Evolutionary conservation across 2,329 filamentous ascomycete species (phyloP).

Genomic region (Cercospora sojina): DNA sequence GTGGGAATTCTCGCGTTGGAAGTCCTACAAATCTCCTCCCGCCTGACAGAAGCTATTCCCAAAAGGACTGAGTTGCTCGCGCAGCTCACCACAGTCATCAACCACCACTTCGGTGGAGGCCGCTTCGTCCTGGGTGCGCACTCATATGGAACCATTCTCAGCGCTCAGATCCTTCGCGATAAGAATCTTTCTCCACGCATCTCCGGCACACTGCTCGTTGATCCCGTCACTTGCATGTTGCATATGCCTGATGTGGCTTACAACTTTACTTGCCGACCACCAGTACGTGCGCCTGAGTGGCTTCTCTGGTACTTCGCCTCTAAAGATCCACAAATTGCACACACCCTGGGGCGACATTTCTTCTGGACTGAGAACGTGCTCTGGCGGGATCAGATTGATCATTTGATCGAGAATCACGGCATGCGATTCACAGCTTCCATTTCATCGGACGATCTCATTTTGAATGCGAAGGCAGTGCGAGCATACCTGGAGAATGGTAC

Average conservation of each 20-base stretch:
- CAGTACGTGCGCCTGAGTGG: constrained; percentile 63
- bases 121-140: constrained; percentile 62
- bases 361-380: constrained; percentile 71
- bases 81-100: constrained; percentile 59
- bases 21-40: constrained; percentile 64
- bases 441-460: constrained; percentile 62
- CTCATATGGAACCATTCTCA: constrained; percentile 62
- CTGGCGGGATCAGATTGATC: constrained; percentile 65
- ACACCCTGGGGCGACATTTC: constrained; percentile 64
- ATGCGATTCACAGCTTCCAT: constrained; percentile 58
- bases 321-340: constrained; percentile 65
- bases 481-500: constrained; percentile 53
- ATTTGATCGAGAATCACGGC: constrained; percentile 33
- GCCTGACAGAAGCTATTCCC: constrained; percentile 58
- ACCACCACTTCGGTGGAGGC: constrained; percentile 58
- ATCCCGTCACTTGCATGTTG: constrained; percentile 66
- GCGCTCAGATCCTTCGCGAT: constrained; percentile 60
- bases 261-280: constrained; percentile 60
- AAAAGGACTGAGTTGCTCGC: constrained; percentile 54
- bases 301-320: constrained; percentile 70
- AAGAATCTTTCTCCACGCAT: constrained; percentile 48
- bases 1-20: constrained; percentile 66
- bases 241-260: constrained; percentile 70
- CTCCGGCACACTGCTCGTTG: constrained; percentile 53
- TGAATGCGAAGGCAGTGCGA: constrained; percentile 59